A percentile compares a stretch with the other conserved stretches of the same genome.
Evolutionary conservation across 1,284 basidiomycete species (phyloP).

Genomic region (Golubevia sp.): DNA sequence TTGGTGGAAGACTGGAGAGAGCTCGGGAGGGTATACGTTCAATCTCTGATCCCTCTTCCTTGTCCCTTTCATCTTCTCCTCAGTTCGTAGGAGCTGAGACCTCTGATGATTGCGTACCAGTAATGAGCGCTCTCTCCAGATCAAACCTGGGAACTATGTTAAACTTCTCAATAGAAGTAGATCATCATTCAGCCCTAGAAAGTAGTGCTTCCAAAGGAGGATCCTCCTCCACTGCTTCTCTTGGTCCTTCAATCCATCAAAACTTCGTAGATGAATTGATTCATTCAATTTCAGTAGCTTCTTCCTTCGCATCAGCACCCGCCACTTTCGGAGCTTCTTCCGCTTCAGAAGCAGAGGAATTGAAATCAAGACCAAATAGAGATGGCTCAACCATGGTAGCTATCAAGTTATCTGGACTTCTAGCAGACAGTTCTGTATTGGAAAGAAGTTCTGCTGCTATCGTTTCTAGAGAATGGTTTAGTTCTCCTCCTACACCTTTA

Average conservation of each 20-base stretch:
- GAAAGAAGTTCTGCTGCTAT: conserved; percentile 42
- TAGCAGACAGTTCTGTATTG: conserved; percentile 35
- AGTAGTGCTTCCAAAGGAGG: too few species aligned
- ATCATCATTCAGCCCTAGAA: conserved; percentile 66
- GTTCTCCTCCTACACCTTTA: conserved; percentile 29
- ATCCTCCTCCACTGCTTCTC: too few species aligned
- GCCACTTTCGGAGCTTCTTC: conserved; percentile 19
- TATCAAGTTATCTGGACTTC: conserved; percentile 48
- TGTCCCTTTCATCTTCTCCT: not conserved
- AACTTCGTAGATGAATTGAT: conserved; percentile 31
- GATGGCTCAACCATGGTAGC: conserved; percentile 42
- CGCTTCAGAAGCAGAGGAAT: conserved; percentile 15
- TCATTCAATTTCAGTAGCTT: conserved; percentile 35
- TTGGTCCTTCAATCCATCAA: conserved; percentile 15
- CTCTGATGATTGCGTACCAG: conserved; percentile 71
- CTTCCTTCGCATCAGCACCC: conserved; percentile 19
- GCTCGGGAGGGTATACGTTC: too few species aligned
- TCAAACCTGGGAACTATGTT: conserved; percentile 77
- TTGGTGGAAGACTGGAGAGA: too few species aligned
- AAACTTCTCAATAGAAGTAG: conserved; percentile 83
- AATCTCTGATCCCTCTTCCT: conserved; percentile 1
- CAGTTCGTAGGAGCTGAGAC: conserved; percentile 86
- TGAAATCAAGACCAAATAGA: conserved; percentile 22
- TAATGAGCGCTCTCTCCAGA: conserved; percentile 68
- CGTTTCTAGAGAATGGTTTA: conserved; percentile 43